These are phyloP conservation scores for Orbilia blumenaviensis DNA, from an alignment of 2,329 filamentous ascomycete species.

Conservation along the genomic window DNA sequence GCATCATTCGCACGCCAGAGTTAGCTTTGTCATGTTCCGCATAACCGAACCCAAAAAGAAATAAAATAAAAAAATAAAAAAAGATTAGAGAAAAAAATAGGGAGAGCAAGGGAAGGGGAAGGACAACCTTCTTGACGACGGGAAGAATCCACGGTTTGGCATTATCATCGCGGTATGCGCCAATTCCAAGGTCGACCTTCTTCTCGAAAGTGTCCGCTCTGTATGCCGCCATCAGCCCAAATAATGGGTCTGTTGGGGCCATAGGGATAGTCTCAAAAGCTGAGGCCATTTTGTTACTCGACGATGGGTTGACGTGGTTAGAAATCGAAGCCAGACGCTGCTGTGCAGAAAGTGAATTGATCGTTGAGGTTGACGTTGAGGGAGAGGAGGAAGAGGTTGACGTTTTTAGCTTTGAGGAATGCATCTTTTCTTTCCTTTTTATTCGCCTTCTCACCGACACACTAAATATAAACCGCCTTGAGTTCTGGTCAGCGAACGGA, in stretches of 20 bases:
- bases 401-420: conserved; percentile 33
- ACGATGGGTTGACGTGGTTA: conserved; percentile 25
- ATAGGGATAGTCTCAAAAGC: conserved; percentile 75
- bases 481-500: not conserved
- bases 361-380: not conserved
- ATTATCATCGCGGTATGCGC: conserved; percentile 96
- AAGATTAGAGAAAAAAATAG: too few relatives aligned
- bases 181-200: conserved; percentile 99
- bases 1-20: too few relatives aligned
- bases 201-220: conserved; percentile 92
- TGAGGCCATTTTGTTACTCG: conserved; percentile 48
- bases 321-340: conserved; percentile 39
- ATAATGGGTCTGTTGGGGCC: conserved; percentile 93
- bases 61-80: too few relatives aligned
- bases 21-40: too few relatives aligned
- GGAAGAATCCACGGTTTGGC: conserved; percentile 98
- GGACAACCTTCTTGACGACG: conserved; percentile 69
- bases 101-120: not conserved
- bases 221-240: conserved; percentile 97
- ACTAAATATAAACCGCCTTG: conserved; percentile 9
- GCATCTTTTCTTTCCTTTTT: conserved; percentile 27
- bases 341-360: conserved; percentile 24
- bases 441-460: conserved; percentile 9
- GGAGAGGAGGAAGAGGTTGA: conserved; percentile 13
- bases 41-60: too few relatives aligned